Percentiles rank a stretch among this genome's conserved stretches.
phyloP scores from a whole-genome alignment of 768 basidiomycete genomes.

The Amanita exitialis region DNA sequence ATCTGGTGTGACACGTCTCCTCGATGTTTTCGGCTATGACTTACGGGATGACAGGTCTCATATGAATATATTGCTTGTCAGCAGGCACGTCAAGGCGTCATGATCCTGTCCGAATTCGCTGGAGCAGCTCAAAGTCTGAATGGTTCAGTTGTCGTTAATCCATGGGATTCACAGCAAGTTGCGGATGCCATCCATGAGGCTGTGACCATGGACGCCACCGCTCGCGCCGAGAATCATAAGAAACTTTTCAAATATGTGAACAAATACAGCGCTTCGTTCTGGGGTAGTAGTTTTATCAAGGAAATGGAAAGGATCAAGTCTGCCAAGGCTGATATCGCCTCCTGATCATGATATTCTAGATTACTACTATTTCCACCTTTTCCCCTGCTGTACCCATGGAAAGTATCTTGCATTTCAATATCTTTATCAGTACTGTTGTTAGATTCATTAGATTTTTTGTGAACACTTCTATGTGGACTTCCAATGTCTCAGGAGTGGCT shows the following conservation, averaged over 20 bases:
- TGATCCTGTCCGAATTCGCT: conserved; percentile 98
- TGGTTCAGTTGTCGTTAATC: conserved; percentile 95
- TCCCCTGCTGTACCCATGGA: not conserved
- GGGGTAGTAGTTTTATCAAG: conserved; percentile 84
- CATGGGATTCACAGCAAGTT: conserved; percentile 98
- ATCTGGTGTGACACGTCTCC: conserved; percentile 55
- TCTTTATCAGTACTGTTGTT: conserved; percentile 1
- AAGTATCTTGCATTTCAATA: not conserved
- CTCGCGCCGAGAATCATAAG: conserved; percentile 84
- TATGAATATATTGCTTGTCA: conserved; percentile 99
- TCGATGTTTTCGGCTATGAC: conserved; percentile 17
- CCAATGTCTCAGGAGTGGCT: too few relatives aligned
- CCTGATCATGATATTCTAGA: not conserved
- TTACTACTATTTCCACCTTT: not conserved
- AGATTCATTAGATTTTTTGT: not conserved
- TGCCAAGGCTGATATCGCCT: conserved; percentile 19
- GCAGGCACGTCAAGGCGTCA: conserved; percentile 83
- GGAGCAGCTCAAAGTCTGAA: conserved; percentile 95
- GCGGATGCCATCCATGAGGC: conserved; percentile 97
- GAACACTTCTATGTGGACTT: not conserved
- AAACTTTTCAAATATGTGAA: conserved; percentile 96
- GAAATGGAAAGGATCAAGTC: conserved; percentile 64
- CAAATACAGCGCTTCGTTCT: conserved; percentile 89
- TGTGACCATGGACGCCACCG: conserved; percentile 76
- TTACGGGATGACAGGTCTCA: conserved; percentile 58